Base-by-base conservation (phyloP, 306 rosid species). In the Cicer bijugum region DNA sequence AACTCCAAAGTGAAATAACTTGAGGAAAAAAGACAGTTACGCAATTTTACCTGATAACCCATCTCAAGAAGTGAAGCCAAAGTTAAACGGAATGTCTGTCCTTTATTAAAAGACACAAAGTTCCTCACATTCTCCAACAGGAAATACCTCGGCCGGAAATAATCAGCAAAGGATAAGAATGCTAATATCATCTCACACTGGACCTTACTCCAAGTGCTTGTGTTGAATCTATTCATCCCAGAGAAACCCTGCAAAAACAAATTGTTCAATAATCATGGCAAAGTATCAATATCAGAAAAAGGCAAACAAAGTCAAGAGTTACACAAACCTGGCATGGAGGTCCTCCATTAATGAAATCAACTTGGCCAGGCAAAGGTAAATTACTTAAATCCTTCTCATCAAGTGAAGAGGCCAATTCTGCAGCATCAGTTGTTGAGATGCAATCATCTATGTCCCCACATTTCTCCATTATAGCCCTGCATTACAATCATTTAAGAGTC, bases 161-260 rank as follows among this genome's bases (percentile, higher is more conserved):
- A 94, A 68, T 94, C 97, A 2, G 93, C 99, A 79, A 91, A 94
- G 45, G 99, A 91, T 47, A 94, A 84, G 88, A 94, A 94, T 6
- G 99, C 99, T 46, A 94, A 75, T 67, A 94, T 91, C 99, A 94
- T 94, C 74, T 91, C 99, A 52, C 99, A 94, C 82, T 94, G 99
- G 57, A 94, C 99, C 85, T 91, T 94, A 82, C 99, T 94, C 99
- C 99, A 94, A 47, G 90, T 86, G 75, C 99, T 84, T 51, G 85
- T 88, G 71, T 87, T 94, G 81, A 94, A 94, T 73, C 99, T 85
- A 69, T 94, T 94, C 99, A 94, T 94, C 59, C 99, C 99, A 33
- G 99, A 94, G 85, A 94, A 94, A 37, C 99, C 99, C 96, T 91
- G 85, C 52, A 74, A 69, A 59, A 79, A 76, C 10, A 73, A 1